phyloP scores from a whole-genome alignment of 164 flowering plant species.

The Berberis thunbergii region DNA sequence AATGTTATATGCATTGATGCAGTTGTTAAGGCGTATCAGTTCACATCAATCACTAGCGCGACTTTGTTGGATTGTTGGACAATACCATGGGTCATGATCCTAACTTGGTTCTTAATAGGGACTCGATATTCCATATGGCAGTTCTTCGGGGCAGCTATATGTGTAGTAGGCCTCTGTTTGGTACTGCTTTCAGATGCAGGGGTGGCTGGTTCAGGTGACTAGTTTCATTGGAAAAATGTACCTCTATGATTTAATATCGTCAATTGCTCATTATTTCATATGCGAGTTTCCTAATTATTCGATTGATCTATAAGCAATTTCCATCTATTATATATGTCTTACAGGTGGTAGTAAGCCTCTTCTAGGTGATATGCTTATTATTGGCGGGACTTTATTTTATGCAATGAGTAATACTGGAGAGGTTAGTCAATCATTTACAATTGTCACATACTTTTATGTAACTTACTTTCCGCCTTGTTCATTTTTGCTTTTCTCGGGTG shows the following conservation, averaged over 20 bases:
- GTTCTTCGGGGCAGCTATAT: constrained; percentile 47
- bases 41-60: constrained; percentile 75
- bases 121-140: constrained; percentile 62
- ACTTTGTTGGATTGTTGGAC: constrained; percentile 76
- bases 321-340: not conserved
- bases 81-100: constrained; percentile 59
- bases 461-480: not conserved
- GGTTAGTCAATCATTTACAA: constrained; percentile 26
- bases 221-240: not conserved
- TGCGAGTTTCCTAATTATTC: not conserved
- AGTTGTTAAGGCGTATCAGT: constrained; percentile 72
- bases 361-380: constrained; percentile 64
- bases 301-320: not conserved
- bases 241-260: no score
- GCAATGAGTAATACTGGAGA: constrained; percentile 67
- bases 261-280: no score
- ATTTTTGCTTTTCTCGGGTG: not conserved
- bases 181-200: constrained; percentile 72
- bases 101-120: constrained; percentile 61
- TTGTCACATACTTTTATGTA: not conserved
- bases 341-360: constrained; percentile 64
- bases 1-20: constrained; percentile 13
- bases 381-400: constrained; percentile 54
- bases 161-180: constrained; percentile 55
- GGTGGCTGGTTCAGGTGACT: constrained; percentile 56